Base-by-base conservation (phyloP, 2,329 filamentous ascomycete genomes). In the Onygena corvina region DNA sequence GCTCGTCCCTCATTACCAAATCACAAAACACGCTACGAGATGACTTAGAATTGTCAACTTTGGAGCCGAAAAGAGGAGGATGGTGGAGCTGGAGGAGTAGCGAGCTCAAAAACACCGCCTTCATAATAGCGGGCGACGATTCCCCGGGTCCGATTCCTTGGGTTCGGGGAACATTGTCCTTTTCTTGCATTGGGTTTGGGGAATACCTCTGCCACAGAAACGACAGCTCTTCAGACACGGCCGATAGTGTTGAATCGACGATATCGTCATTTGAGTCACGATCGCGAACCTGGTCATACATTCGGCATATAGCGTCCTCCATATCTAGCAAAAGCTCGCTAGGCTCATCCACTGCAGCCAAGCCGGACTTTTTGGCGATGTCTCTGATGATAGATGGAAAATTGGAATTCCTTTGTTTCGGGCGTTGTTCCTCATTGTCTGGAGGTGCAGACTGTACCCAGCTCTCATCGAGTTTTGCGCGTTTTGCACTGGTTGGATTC, bases 31-130 rank as follows among this genome's bases (percentile, higher is more conserved):
- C 56, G 5, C 57, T 56, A 23, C 21, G 21, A 23, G 58, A 47
- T 4, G 61, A 55, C 34, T 57, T 59, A 11, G 53, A 54, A 16
- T 54, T 55, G n/a, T 51, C 55, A 3, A 55, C 52, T 8, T 57
- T 52, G 7, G 57, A 58, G 42, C 53, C 50, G 30, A 64, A 60
- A n/a, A 66, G 59, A 42, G 76, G 73, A 46, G 80, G 77, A 65
- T 94, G 86, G 58, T 89, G 83, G 50, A 95, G 76, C 53, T 80
- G 80, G 31, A 96, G 75, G 31, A 93, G 74, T 20, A 95, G 72
- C 25, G 80, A 80, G 12, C 84, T 83, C n/a, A 95, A 63, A 58
- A 82, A 94, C 50, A 79, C 76, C 3, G 89, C 88, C 61, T 90
- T 89, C 48, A 81, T 75, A 52, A 87, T 80, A 4, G 81, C 68